phyloP scores from a whole-genome alignment of 108 stramenopile species.

The Cyclostephanos tholiformis region DNA sequence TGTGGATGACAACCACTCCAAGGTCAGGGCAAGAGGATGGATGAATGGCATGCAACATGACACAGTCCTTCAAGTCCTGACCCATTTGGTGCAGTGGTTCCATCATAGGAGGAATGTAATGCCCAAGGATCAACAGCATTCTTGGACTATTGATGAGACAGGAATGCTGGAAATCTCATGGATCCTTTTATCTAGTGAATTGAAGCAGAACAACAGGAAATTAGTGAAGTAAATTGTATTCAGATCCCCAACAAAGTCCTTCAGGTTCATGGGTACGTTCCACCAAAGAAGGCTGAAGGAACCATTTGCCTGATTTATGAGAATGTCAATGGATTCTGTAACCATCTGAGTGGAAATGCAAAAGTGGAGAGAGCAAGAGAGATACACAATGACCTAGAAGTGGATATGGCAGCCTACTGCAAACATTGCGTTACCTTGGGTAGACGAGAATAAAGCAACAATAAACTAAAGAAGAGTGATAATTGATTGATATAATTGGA shows the following conservation, averaged over 20 bases:
- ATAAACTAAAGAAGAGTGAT: too few relatives aligned
- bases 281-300: conserved; percentile 1
- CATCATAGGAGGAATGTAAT: too few relatives aligned
- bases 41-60: too few relatives aligned
- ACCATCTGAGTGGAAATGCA: background rate
- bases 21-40: too few relatives aligned
- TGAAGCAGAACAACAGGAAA: background rate
- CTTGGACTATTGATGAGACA: background rate
- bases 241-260: background rate
- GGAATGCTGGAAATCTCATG: background rate
- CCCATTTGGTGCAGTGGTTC: background rate
- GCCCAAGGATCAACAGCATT: too few relatives aligned
- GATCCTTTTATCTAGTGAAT: background rate
- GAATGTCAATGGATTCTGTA: background rate
- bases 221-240: background rate
- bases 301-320: background rate
- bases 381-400: conserved; percentile 6
- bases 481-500: too few relatives aligned
- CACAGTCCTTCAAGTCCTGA: too few relatives aligned
- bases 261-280: background rate
- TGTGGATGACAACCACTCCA: too few relatives aligned
- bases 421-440: too few relatives aligned
- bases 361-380: background rate
- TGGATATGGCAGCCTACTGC: conserved; percentile 2
- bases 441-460: too few relatives aligned